phyloP scores from a whole-genome alignment of 495 filamentous ascomycete species.

The Penicillium dipodomyicola region DNA sequence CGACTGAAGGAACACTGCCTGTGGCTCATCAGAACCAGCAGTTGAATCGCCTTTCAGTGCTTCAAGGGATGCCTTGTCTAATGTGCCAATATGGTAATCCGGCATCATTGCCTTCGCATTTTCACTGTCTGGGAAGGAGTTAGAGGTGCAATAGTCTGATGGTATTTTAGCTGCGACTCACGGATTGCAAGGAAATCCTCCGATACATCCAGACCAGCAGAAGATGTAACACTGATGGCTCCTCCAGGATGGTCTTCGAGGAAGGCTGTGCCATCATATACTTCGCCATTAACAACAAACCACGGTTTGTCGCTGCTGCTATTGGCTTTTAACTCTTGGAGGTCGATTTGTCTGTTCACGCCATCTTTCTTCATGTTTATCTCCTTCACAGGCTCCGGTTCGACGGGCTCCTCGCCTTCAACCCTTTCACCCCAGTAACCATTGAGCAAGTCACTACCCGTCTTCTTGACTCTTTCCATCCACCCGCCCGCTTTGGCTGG shows the following conservation, averaged over 20 bases:
- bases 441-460: conserved; percentile 76
- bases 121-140: conserved; percentile 65
- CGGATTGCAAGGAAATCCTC: conserved; percentile 96
- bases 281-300: conserved; percentile 91
- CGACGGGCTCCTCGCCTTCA: conserved; percentile 53
- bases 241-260: conserved; percentile 87
- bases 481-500: conserved; percentile 82
- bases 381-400: conserved; percentile 52
- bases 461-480: conserved; percentile 95
- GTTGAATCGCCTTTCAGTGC: conserved; percentile 41
- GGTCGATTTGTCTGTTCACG: conserved; percentile 58
- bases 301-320: conserved; percentile 68
- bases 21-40: conserved; percentile 36
- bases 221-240: conserved; percentile 80
- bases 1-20: conserved; percentile 66
- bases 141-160: not conserved
- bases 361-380: conserved; percentile 79
- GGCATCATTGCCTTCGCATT: conserved; percentile 93
- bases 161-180: conserved; percentile 44
- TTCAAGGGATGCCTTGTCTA: conserved; percentile 57
- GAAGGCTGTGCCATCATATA: conserved; percentile 86
- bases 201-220: conserved; percentile 79
- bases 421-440: conserved; percentile 82
- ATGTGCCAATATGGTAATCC: conserved; percentile 79
- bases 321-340: conserved; percentile 72